These are phyloP conservation scores for Termitomyces bulborhizus DNA, from an alignment of 768 basidiomycete genomes.

Conservation along the genomic window DNA sequence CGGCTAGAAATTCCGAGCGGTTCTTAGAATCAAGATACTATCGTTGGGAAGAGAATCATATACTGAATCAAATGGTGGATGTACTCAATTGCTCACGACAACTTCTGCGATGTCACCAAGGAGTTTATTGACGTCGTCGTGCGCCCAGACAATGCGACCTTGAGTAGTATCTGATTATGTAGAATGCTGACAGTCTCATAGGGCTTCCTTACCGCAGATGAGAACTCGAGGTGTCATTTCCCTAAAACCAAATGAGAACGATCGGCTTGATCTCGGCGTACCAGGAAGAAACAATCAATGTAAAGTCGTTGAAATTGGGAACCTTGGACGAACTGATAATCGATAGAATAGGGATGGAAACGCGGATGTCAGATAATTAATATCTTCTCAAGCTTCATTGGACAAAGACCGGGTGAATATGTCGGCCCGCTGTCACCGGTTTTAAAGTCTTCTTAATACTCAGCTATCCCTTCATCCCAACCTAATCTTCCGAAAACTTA, in stretches of 20 bases:
- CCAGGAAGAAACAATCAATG: not conserved
- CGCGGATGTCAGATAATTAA: not conserved
- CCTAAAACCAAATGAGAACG: not conserved
- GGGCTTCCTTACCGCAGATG: conserved; percentile 18
- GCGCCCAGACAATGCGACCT: conserved; percentile 79
- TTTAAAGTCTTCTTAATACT: not conserved
- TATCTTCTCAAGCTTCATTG: no score
- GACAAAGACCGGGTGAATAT: not conserved
- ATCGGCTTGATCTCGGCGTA: not conserved
- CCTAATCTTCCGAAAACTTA: not conserved
- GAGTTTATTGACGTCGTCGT: conserved; percentile 61
- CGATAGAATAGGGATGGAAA: not conserved
- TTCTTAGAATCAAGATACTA: conserved; percentile 49
- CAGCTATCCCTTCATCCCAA: not conserved
- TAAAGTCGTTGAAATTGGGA: not conserved
- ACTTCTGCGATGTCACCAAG: conserved; percentile 68
- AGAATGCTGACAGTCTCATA: not conserved
- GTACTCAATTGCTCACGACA: conserved; percentile 47
- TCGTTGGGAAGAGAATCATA: not conserved
- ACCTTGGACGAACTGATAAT: not conserved
- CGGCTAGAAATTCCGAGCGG: conserved; percentile 64
- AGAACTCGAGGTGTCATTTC: conserved; percentile 23
- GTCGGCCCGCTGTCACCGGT: not conserved
- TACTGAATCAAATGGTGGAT: not conserved
- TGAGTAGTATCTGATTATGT: not conserved